A percentile compares a stretch with the other conserved stretches of the same genome.
These are phyloP conservation scores for Leccinum pellstonianum DNA, from an alignment of 768 basidiomycete genomes.

Conservation along the genomic window DNA sequence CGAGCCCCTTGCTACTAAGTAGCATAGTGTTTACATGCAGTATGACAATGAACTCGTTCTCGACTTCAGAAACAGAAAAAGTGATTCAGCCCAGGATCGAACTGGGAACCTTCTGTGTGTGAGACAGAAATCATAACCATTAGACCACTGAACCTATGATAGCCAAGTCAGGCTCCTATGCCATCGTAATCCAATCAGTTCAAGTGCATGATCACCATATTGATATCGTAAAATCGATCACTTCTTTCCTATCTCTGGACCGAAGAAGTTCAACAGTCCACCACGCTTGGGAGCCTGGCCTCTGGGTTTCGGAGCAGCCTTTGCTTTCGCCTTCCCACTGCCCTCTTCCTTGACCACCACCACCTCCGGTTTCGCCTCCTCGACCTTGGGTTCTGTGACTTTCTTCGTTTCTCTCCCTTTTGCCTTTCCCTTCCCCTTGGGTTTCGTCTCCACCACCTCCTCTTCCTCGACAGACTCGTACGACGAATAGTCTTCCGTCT, in stretches of 20 bases:
- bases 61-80: background rate
- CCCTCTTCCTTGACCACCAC: constrained; percentile 14
- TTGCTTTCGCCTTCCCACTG: constrained; percentile 19
- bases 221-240: constrained; percentile 5
- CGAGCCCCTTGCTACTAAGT: too few relatives aligned
- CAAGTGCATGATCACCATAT: background rate
- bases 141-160: constrained; percentile 41
- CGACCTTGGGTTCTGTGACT: constrained; percentile 13
- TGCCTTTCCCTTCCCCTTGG: constrained; percentile 18
- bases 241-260: constrained; percentile 31
- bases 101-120: constrained; percentile 51
- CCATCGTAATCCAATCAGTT: background rate
- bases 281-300: constrained; percentile 27
- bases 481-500: constrained; percentile 74
- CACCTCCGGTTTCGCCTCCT: constrained; percentile 14
- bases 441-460: constrained; percentile 29
- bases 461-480: constrained; percentile 77
- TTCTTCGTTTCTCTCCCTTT: constrained; percentile 25
- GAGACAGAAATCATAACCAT: constrained; percentile 51
- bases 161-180: accelerated
- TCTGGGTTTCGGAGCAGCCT: constrained; percentile 14
- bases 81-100: constrained; percentile 45
- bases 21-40: too few relatives aligned
- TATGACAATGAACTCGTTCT: too few relatives aligned
- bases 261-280: constrained; percentile 34